phyloP scores from a whole-genome alignment of 345 rosid species.

The Murraya koenigii region DNA sequence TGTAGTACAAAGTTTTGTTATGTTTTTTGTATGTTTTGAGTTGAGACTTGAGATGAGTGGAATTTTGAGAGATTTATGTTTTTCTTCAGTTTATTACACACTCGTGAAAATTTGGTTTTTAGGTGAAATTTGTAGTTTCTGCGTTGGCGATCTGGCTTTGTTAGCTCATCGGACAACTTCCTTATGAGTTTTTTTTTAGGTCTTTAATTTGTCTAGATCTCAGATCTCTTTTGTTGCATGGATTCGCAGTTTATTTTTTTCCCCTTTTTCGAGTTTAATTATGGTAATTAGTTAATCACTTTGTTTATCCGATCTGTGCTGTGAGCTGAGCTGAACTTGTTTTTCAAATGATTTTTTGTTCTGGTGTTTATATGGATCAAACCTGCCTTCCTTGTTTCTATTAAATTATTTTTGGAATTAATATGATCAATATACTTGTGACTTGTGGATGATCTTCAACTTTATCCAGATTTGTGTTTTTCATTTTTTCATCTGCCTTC shows the following conservation, averaged over 20 bases:
- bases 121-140: not conserved
- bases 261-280: not conserved
- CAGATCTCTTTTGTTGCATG: not conserved
- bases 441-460: not conserved
- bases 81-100: not conserved
- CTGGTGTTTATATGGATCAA: not conserved
- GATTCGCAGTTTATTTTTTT: not conserved
- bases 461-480: not conserved
- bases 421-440: not conserved
- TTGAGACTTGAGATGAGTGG: not conserved
- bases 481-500: not conserved
- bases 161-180: slow-evolving; percentile 2
- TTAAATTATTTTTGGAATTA: not conserved
- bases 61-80: not conserved
- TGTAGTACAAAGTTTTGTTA: not conserved
- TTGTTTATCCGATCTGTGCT: slow-evolving; percentile 15
- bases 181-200: not conserved
- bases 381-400: not conserved
- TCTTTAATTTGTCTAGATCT: slow-evolving; percentile 14
- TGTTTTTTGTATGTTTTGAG: not conserved
- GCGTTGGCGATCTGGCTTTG: slow-evolving; percentile 10
- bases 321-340: not conserved
- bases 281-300: not conserved
- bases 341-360: no score
- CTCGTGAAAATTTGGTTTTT: not conserved